Percentiles rank a stretch among this genome's conserved stretches.
Conservation (phyloP, 345 rosid species). For the Sonneratia caseolaris region DNA sequence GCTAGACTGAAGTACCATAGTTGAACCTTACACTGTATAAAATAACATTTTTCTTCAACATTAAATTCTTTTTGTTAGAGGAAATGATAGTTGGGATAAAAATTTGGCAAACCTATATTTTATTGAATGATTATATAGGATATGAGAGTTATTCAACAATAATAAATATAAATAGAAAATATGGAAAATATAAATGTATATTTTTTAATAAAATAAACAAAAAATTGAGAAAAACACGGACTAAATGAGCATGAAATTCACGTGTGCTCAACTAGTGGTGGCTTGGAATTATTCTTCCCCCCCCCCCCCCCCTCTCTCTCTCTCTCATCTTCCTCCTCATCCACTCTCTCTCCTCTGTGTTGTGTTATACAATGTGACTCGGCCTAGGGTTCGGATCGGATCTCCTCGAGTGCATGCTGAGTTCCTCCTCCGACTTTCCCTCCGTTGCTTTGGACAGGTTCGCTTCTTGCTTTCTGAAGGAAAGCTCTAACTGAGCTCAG, state of each 20-base stretch:
- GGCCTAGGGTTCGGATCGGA: not conserved
- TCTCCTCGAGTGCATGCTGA: not conserved
- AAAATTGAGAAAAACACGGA: not conserved
- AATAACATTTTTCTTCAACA: too few relatives aligned
- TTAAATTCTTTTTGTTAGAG: too few relatives aligned
- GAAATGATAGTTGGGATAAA: too few relatives aligned
- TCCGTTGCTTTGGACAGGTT: slow-evolving; percentile 3
- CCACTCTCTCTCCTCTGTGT: not conserved
- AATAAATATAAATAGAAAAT: too few relatives aligned
- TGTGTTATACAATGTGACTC: not conserved
- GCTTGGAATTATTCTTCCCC: slow-evolving; percentile 12
- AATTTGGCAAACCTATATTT: too few relatives aligned
- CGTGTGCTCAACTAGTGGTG: slow-evolving; percentile 4
- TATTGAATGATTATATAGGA: too few relatives aligned
- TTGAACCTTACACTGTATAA: too few relatives aligned
- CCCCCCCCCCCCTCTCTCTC: not conserved
- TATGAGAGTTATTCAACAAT: too few relatives aligned
- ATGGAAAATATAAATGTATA: not conserved
- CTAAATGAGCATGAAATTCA: slow-evolving; percentile 7
- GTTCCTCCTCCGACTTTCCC: slow-evolving; percentile 1
- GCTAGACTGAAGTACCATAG: too few relatives aligned
- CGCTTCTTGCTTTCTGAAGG: slow-evolving; percentile 2
- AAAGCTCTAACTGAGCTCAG: not conserved
- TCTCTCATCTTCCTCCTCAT: too few relatives aligned
- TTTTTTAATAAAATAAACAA: not conserved